These are phyloP conservation scores for Eurotiales sp. DNA, from an alignment of 2,329 filamentous ascomycete genomes.

Conservation along the genomic window DNA sequence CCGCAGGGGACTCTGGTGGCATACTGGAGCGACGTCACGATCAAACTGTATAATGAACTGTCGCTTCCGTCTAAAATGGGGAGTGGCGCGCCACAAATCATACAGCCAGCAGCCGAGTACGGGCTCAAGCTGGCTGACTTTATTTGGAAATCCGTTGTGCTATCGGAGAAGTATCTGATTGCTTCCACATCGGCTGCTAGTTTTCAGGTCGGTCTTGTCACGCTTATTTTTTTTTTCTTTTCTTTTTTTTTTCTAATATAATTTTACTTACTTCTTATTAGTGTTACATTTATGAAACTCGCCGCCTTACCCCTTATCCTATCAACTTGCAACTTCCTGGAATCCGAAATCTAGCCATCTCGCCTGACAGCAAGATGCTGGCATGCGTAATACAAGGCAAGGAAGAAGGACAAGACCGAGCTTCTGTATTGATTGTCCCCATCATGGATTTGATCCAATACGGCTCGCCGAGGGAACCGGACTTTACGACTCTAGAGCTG, in stretches of 20 bases:
- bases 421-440: slow-evolving; percentile 6
- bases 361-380: slow-evolving; percentile 14
- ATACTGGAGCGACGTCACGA: slow-evolving; percentile 28
- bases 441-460: slow-evolving; percentile 3
- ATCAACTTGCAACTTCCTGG: slow-evolving; percentile 1
- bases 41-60: slow-evolving; percentile 25
- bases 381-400: slow-evolving; percentile 21
- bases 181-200: slow-evolving; percentile 12
- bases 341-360: slow-evolving; percentile 12
- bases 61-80: slow-evolving; percentile 10
- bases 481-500: neutral
- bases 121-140: neutral
- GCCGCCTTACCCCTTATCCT: neutral
- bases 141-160: slow-evolving; percentile 12
- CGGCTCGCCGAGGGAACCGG: neutral
- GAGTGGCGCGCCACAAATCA: neutral
- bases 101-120: slow-evolving; percentile 3
- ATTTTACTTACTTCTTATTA: neutral
- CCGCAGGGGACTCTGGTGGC: slow-evolving; percentile 24
- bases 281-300: slow-evolving; percentile 12
- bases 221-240: no score
- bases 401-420: slow-evolving; percentile 12
- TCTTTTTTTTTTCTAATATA: no score
- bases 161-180: slow-evolving; percentile 12
- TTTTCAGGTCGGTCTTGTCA: no score